Conservation (phyloP, 2,329 filamentous ascomycete species). For the Phaeosphaeriaceae sp. region DNA sequence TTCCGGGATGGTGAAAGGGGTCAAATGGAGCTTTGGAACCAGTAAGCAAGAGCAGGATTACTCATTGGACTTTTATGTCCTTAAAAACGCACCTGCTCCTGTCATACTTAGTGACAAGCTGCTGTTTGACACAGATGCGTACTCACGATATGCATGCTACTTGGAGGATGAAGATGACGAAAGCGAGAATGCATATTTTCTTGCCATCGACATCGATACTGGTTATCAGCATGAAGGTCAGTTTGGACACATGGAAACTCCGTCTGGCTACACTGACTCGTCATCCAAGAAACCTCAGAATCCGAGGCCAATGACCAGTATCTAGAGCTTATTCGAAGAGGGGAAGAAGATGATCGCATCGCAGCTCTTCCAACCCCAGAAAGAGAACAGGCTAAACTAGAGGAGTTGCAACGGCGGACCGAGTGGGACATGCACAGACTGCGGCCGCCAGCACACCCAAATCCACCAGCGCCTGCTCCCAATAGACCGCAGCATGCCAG, state of each 20-base stretch:
- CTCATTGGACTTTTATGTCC: slow-evolving; percentile 12
- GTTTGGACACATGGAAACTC: background rate
- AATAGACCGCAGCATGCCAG: background rate
- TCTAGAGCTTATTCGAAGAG: background rate
- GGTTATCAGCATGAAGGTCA: background rate
- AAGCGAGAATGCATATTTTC: slow-evolving; percentile 8
- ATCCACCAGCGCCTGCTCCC: background rate
- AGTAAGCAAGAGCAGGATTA: background rate
- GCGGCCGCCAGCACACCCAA: background rate
- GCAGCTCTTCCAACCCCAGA: background rate
- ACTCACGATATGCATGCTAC: slow-evolving; percentile 5
- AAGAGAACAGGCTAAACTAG: background rate
- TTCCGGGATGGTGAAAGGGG: slow-evolving; percentile 18
- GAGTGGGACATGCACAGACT: background rate
- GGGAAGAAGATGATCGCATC: slow-evolving; percentile 5
- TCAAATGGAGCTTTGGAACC: slow-evolving; percentile 20
- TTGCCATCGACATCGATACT: slow-evolving; percentile 6
- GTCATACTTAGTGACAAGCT: slow-evolving; percentile 20
- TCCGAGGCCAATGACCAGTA: background rate
- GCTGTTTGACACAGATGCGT: slow-evolving; percentile 12
- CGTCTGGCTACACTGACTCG: background rate
- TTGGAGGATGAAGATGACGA: slow-evolving; percentile 8
- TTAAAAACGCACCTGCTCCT: slow-evolving; percentile 14
- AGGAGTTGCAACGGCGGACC: background rate
- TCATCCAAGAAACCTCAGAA: background rate